These are phyloP conservation scores for Lumnitzera racemosa DNA, from an alignment of 345 rosid genomes.

Conservation along the genomic window DNA sequence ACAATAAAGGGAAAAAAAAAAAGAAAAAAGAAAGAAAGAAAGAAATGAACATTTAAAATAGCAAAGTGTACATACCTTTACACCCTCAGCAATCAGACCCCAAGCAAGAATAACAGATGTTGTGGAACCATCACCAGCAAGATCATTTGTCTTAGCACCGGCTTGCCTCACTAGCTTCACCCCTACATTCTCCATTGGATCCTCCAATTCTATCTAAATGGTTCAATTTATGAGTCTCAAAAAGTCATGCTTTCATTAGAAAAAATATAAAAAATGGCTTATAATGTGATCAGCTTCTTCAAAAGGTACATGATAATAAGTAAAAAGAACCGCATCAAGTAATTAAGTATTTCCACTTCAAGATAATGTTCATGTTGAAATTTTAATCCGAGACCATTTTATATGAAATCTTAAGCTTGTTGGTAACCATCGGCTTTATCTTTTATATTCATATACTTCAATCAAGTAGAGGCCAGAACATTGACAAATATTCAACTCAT, in stretches of 20 bases:
- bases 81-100: slow-evolving; percentile 82
- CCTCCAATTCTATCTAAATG: slow-evolving; percentile 80
- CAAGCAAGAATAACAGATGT: slow-evolving; percentile 87
- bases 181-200: slow-evolving; percentile 91
- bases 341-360: too few species aligned
- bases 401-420: too few species aligned
- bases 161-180: slow-evolving; percentile 97
- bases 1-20: background rate
- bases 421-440: too few species aligned
- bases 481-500: too few species aligned
- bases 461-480: too few species aligned
- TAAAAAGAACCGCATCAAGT: too few species aligned
- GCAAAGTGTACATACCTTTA: slow-evolving; percentile 39
- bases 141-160: slow-evolving; percentile 89
- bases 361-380: too few species aligned
- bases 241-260: background rate
- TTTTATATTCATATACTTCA: too few species aligned
- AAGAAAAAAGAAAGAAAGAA: background rate
- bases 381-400: too few species aligned
- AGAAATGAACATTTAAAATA: background rate
- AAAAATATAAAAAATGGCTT: background rate
- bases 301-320: too few species aligned
- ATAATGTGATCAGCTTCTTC: background rate
- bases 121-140: slow-evolving; percentile 94
- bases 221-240: slow-evolving; percentile 4